A percentile compares a stretch with the other conserved stretches of the same genome.
Conservation (phyloP, 1,284 basidiomycete species). For the Phellinidium pouzarii region DNA sequence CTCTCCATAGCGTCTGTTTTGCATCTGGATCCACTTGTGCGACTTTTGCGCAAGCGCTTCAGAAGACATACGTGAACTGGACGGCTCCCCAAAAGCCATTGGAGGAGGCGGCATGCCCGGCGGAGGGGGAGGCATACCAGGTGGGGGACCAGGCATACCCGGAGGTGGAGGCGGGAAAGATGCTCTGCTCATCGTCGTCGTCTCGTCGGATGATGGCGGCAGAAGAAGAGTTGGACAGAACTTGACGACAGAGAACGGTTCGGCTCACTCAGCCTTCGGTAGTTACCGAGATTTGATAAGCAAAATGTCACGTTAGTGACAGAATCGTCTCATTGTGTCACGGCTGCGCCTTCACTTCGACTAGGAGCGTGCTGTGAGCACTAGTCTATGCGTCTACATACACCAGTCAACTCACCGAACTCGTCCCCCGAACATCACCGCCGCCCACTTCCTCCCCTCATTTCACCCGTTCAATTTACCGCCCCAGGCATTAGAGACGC, state of each 20-base stretch:
- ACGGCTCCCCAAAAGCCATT: slow-evolving; percentile 32
- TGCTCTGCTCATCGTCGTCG: slow-evolving; percentile 31
- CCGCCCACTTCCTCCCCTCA: neutral
- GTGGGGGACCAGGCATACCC: slow-evolving; percentile 54
- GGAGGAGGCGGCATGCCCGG: slow-evolving; percentile 25
- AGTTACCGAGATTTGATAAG: neutral
- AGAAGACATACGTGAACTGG: slow-evolving; percentile 58
- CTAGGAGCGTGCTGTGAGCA: neutral
- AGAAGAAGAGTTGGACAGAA: slow-evolving; percentile 19
- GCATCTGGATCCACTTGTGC: slow-evolving; percentile 92
- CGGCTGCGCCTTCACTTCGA: neutral
- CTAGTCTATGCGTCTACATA: neutral
- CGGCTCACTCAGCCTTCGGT: neutral
- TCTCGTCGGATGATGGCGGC: slow-evolving; percentile 30
- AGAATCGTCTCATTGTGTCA: too few relatives aligned
- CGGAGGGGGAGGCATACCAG: slow-evolving; percentile 40
- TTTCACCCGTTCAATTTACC: neutral
- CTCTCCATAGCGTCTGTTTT: slow-evolving; percentile 85
- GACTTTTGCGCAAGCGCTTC: slow-evolving; percentile 81
- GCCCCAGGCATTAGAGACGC: slow-evolving; percentile 1
- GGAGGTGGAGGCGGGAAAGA: slow-evolving; percentile 56
- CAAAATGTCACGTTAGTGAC: neutral
- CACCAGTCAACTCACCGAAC: neutral
- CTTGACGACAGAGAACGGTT: neutral
- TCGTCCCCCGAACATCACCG: neutral